Base-by-base conservation (phyloP, 192 early-diverging fungal genomes). In the Mortierella alpina region DNA sequence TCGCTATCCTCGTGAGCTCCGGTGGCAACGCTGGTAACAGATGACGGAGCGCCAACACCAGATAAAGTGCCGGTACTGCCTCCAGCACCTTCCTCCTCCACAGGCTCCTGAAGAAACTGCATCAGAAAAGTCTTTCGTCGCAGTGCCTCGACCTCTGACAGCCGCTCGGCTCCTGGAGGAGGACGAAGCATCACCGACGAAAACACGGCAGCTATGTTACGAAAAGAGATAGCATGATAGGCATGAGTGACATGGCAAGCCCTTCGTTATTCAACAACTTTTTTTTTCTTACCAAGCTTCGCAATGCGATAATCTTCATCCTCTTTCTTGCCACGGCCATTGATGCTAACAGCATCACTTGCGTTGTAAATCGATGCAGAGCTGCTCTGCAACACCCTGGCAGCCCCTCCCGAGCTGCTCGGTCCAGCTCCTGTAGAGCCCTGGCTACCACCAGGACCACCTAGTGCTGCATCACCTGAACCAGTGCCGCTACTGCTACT, bases 61-160 rank as follows among this genome's bases (percentile, higher is more conserved):
- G 31, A 31, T 31, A 3, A 31, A 31, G 31, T 31, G 31, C 70
- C 61, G 8, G 20, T 20, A 31, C 22, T 14, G n/a, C 60, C 63
- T 41, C 53, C 54, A n/a, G 58, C 9, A 2, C 65, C 64, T 13
- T 80, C 70, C 17, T 80, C 77, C 45, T 80, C 77, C 11, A 41
- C 66, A 14, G 70, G 77, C 50, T 80, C 77, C 20, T 80, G 77
- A 3, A 80, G 57, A 59, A 80, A 80, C 44, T 72, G 69, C 77
- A 80, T 80, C 60, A 80, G 18, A 53, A 80, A 80, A 40, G 44
- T 58, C 61, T 80, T 80, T 20, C 70, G 54, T 12, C 68, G 68
- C 7, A 72, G 48, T 0, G 77, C 77, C 47, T 80, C 77, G 7
- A 68, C 60, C 18, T 80, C 77, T 18, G 77, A 80, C 13, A 80